Evolutionary conservation across 202 grass and related monocot species (phyloP), one percentile per base, ranked within the genome.

Genomic region (Elaeis oleifera): DNA sequence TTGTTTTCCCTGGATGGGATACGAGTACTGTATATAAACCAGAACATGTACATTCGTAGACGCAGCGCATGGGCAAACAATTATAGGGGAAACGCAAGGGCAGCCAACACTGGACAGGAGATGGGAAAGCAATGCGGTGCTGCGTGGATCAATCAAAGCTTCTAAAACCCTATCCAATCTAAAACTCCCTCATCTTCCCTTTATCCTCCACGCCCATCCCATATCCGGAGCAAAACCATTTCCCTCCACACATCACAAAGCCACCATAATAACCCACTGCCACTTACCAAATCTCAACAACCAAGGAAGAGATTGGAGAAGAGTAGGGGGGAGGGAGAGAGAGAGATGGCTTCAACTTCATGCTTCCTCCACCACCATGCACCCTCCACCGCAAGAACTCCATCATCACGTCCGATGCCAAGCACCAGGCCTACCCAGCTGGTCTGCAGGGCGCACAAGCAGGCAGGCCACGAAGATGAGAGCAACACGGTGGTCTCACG

Each of bases 301-400:
- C 16, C 16, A n/a, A 70, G 54, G 54, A 56, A 49, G 19, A 57
- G 29, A 7, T 4, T 0, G 9, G 48, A 11, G 54, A 0, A 9
- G 18, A 36, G 49, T 4, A 48, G 29, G 18, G 28, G 50, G 36
- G 53, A 4, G 21, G 65, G 19, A 74, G 17, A 44, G 36, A 48
- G 6, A 69, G 36, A 71, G 18, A 96, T 96, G 91, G 91, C 91
- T 60, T 88, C 84, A 56, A 85, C 87, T 75, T 77, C 87, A 53
- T 96, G 91, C 84, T 85, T 96, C 76, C 78, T 96, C 63, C 81
- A 88, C 80, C 90, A 90, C 68, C 66, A 23, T 5, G 68, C 48
- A 18, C 68, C 68, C 60, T 79, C 90, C 52, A 78, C 63, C 23
- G 2, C 78, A 22, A 26, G 78, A 28, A 78, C 55, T 53, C 27